Evolutionary conservation across 2,329 filamentous ascomycete genomes (phyloP).

Genomic region (Colletotrichum trifolii): DNA sequence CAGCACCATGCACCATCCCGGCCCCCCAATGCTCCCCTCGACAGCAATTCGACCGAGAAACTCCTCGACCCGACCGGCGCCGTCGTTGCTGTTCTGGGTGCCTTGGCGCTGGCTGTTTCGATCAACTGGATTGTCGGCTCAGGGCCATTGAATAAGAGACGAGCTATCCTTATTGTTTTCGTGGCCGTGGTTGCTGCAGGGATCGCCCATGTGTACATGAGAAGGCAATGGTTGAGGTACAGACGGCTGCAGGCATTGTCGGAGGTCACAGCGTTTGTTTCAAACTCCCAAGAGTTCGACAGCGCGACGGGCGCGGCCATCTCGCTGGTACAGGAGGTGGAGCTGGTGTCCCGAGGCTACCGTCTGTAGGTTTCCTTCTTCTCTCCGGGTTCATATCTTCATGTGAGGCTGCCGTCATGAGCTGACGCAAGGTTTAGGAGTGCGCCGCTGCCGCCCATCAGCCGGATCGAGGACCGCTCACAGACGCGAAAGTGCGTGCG

Average conservation of each 20-base stretch:
- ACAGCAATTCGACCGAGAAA: slow-evolving; percentile 44
- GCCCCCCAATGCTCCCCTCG: slow-evolving; percentile 39
- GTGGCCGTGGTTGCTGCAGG: slow-evolving; percentile 64
- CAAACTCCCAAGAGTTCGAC: slow-evolving; percentile 84
- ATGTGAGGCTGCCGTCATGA: slow-evolving; percentile 2
- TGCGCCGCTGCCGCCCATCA: slow-evolving; percentile 90
- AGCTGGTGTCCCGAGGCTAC: slow-evolving; percentile 91
- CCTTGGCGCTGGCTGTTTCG: slow-evolving; percentile 75
- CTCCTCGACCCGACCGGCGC: slow-evolving; percentile 56
- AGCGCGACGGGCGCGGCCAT: slow-evolving; percentile 79
- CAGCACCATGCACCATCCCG: slow-evolving; percentile 45
- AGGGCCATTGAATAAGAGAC: slow-evolving; percentile 66
- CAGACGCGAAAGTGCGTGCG: slow-evolving; percentile 83
- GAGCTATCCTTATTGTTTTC: slow-evolving; percentile 58
- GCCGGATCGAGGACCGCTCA: slow-evolving; percentile 84
- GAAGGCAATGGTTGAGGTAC: slow-evolving; percentile 84
- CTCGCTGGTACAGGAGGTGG: slow-evolving; percentile 91
- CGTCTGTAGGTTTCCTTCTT: slow-evolving; percentile 69
- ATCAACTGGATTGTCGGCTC: slow-evolving; percentile 75
- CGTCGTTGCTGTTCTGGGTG: slow-evolving; percentile 70
- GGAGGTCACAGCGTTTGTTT: slow-evolving; percentile 75
- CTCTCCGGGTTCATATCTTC: not conserved
- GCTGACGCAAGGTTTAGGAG: slow-evolving; percentile 65
- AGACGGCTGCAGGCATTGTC: slow-evolving; percentile 79
- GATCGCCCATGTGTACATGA: slow-evolving; percentile 77